Percentiles rank a stretch among this genome's conserved stretches.
phyloP scores from a whole-genome alignment of 176 grass and related monocot species.

The Hyparrhenia diplandra region DNA sequence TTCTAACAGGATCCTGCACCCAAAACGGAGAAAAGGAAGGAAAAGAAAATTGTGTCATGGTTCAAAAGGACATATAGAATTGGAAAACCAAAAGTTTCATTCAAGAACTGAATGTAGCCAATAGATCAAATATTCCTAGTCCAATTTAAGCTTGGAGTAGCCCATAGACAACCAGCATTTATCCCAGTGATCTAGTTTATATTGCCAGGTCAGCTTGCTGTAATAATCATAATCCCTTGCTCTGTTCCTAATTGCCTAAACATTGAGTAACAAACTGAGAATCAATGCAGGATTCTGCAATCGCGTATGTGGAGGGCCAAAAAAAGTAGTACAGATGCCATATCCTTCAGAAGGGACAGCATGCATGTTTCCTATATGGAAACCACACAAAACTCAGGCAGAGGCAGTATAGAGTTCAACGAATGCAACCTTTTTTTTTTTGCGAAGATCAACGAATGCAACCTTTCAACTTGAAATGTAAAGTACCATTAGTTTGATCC shows the following conservation, averaged over 20 bases:
- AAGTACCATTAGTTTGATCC: background rate
- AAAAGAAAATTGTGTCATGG: slow-evolving; percentile 3
- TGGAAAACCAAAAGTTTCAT: background rate
- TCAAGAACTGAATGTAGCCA: slow-evolving; percentile 13
- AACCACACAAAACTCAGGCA: background rate
- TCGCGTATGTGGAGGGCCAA: background rate
- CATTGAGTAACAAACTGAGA: slow-evolving; percentile 10
- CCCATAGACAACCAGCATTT: background rate
- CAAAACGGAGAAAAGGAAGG: background rate
- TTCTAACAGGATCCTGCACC: slow-evolving; percentile 82
- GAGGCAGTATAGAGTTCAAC: background rate
- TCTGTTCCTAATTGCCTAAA: background rate
- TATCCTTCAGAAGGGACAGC: slow-evolving; percentile 16
- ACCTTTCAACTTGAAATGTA: background rate
- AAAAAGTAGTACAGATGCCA: background rate
- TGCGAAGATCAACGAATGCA: too few relatives aligned
- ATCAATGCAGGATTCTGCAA: background rate
- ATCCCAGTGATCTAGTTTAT: background rate
- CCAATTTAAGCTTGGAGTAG: background rate
- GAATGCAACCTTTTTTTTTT: too few relatives aligned
- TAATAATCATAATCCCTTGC: background rate
- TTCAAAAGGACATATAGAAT: slow-evolving; percentile 22
- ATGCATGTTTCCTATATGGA: background rate
- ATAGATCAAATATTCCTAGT: background rate
- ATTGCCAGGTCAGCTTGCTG: background rate